Conservation (phyloP, 2,329 filamentous ascomycete genomes). For the Apiospora arundinis region DNA sequence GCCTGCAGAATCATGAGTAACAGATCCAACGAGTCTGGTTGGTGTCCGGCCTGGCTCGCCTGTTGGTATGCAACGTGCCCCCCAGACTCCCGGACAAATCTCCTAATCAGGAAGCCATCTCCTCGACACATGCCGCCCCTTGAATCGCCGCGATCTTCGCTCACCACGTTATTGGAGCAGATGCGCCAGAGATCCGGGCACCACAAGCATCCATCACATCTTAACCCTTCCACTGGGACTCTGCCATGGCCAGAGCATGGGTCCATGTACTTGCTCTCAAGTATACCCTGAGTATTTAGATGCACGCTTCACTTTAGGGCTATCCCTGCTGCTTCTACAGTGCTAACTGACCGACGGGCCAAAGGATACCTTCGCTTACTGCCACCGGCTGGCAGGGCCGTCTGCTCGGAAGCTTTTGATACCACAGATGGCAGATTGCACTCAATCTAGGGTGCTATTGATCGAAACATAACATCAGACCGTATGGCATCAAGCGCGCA, state of each 20-base stretch:
- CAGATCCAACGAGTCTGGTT: neutral
- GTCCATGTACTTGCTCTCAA: neutral
- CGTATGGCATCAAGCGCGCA: neutral
- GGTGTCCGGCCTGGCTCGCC: neutral
- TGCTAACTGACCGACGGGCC: neutral
- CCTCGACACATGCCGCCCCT: conserved; percentile 17
- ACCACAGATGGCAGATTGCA: neutral
- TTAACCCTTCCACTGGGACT: conserved; percentile 16
- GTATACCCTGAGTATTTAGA: neutral
- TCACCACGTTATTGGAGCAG: conserved; percentile 18
- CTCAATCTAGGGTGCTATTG: neutral
- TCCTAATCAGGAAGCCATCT: conserved; percentile 18
- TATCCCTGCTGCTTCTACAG: neutral
- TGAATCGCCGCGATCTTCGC: conserved; percentile 18
- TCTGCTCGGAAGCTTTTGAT: neutral
- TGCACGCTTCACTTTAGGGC: conserved; percentile 3
- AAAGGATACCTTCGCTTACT: neutral
- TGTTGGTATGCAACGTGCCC: conserved; percentile 1
- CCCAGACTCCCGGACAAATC: conserved; percentile 1
- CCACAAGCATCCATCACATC: conserved; percentile 19
- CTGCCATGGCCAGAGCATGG: conserved; percentile 3
- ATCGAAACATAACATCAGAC: neutral
- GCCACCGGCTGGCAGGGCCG: neutral
- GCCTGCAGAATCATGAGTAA: neutral
- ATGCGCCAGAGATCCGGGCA: conserved; percentile 10